These are phyloP conservation scores for Puccinia horiana DNA, from an alignment of 1,284 basidiomycete species.

Conservation along the genomic window DNA sequence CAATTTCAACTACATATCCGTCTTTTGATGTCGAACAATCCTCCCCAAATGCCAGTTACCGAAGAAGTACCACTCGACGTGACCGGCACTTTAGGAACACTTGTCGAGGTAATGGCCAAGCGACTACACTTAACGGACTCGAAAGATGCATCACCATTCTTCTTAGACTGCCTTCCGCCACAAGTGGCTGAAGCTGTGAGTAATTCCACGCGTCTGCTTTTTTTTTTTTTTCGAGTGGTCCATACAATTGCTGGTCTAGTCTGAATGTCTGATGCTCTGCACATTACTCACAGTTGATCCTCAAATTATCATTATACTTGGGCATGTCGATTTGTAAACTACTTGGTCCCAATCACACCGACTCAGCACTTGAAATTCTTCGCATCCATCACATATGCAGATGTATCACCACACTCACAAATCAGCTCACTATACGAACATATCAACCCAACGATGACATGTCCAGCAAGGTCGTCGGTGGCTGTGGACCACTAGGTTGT, in stretches of 20 bases:
- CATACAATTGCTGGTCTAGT: not conserved
- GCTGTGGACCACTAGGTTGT: constrained; percentile 34
- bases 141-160: constrained; percentile 48
- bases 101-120: constrained; percentile 47
- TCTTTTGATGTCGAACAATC: constrained; percentile 29
- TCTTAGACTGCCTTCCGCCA: constrained; percentile 40
- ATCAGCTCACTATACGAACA: constrained; percentile 41
- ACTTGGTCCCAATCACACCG: constrained; percentile 29
- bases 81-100: constrained; percentile 2
- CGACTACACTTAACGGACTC: constrained; percentile 47
- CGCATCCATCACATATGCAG: constrained; percentile 49
- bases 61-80: constrained; percentile 20
- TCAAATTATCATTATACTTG: constrained; percentile 47
- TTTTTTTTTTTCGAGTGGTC: not conserved
- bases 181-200: constrained; percentile 48
- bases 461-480: constrained; percentile 27
- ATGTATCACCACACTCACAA: constrained; percentile 41
- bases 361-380: constrained; percentile 39
- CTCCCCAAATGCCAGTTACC: constrained; percentile 23
- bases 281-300: constrained; percentile 17
- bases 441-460: constrained; percentile 40
- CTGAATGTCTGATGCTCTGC: not conserved
- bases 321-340: constrained; percentile 50
- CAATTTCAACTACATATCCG: constrained; percentile 49
- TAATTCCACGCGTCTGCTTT: not conserved